Base-by-base conservation (phyloP, 2,329 filamentous ascomycete species). In the Colletotrichum lini region DNA sequence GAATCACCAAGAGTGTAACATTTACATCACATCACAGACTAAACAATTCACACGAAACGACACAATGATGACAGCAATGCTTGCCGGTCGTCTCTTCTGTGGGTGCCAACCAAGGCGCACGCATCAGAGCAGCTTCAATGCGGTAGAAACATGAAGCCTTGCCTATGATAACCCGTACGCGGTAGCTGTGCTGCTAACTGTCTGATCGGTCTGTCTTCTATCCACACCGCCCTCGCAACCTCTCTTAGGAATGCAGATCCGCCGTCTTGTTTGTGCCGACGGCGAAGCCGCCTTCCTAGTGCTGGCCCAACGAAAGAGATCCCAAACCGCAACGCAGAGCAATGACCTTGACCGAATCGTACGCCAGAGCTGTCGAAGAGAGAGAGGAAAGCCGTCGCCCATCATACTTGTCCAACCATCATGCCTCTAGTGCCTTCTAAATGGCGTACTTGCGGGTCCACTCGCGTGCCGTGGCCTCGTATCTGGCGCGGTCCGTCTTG, bases 401-500 rank as follows among this genome's bases (percentile, higher is more conserved):
- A 42, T 69, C 52, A 63, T 71, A 68, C 65, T 64, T 57, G 61
- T 72, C 47, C 63, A 70, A 45, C 66, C 58, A 61, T 53, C 50
- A 52, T 60, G 23, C 54, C 63, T 59, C 70, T 76, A 75, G 67
- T 73, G 62, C 75, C 72, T 63, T 73, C 78, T 89, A 98, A 84
- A 98, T 96, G 81, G 96, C 96, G 83, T 98, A 98, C 90, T 99
- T 99, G 84, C 96, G 91, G 79, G 96, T 99, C 96, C 96, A 99
- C 87, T 99, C 96, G 78, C 96, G 90, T 73, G 96, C 96, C 70
- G 95, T 98, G 76, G 94, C 94, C 87, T 99, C 96, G 85, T 99
- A 99, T 83, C 95, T 90, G 78, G 94, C 91, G 78, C 95, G 93
- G 85, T 99, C 96, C 76, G 96, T 98, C 92, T 99, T 99, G 93